Conservation (phyloP, 176 grass and related monocot genomes). For the barley (Hordeum vulgare) region MorexV3_pseudomolecules_assembly NC_058523.1:20330723-20331222, state of each 20-base stretch:
- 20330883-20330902: neutral
- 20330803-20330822: slow-evolving; percentile 32
- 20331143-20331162: neutral
- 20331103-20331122: neutral
- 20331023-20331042: slow-evolving; percentile 46
- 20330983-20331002: slow-evolving; percentile 57
- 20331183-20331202: neutral
- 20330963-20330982: slow-evolving; percentile 58
- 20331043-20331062: slow-evolving; percentile 58
- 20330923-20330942: slow-evolving; percentile 38
- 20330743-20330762: slow-evolving; percentile 39
- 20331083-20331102: neutral
- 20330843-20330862: neutral
- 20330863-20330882: neutral
- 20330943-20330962: slow-evolving; percentile 56
- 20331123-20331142: neutral
- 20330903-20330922: neutral
- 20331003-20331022: slow-evolving; percentile 47
- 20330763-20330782: slow-evolving; percentile 48
- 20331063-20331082: slow-evolving; percentile 23
- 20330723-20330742: neutral
- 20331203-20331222: neutral
- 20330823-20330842: neutral
- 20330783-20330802: slow-evolving; percentile 45
- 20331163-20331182: neutral